Conservation (phyloP, 768 basidiomycete genomes). For the Ramaria rubella region DNA sequence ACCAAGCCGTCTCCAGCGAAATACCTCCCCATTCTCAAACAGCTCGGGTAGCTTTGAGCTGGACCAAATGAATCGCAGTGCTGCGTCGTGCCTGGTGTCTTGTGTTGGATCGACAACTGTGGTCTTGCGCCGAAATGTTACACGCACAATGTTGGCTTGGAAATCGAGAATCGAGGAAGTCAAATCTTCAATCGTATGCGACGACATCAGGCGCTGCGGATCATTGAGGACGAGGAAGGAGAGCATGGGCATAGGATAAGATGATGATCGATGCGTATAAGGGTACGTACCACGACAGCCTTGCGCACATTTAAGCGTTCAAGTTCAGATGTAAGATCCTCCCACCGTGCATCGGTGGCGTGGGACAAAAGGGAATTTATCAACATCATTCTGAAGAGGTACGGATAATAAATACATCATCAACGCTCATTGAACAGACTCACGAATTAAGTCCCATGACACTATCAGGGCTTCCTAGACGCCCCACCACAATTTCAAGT, state of each 20-base stretch:
- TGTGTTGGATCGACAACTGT: constrained; percentile 65
- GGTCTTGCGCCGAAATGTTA: constrained; percentile 74
- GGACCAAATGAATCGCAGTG: constrained; percentile 65
- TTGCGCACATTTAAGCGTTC: constrained; percentile 74
- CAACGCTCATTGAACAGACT: constrained; percentile 7
- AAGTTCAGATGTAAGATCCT: constrained; percentile 67
- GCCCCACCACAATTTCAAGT: constrained; percentile 74
- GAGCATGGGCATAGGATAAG: not conserved
- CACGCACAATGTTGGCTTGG: constrained; percentile 76
- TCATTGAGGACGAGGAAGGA: constrained; percentile 9
- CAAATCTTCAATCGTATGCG: constrained; percentile 74
- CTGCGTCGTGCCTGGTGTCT: constrained; percentile 49
- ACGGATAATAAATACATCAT: constrained; percentile 14
- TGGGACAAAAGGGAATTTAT: constrained; percentile 81
- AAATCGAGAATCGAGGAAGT: constrained; percentile 83
- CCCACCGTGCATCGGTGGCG: constrained; percentile 72
- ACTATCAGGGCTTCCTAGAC: constrained; percentile 75
- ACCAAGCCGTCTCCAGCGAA: constrained; percentile 76
- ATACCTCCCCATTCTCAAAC: constrained; percentile 34
- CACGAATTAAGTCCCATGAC: constrained; percentile 81
- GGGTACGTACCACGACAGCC: constrained; percentile 64
- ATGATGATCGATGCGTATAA: not conserved
- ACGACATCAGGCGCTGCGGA: constrained; percentile 70
- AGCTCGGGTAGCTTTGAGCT: constrained; percentile 52
- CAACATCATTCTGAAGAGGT: constrained; percentile 65